phyloP scores from a whole-genome alignment of 2,329 filamentous ascomycete species.

The Calonectria pauciramosa region DNA sequence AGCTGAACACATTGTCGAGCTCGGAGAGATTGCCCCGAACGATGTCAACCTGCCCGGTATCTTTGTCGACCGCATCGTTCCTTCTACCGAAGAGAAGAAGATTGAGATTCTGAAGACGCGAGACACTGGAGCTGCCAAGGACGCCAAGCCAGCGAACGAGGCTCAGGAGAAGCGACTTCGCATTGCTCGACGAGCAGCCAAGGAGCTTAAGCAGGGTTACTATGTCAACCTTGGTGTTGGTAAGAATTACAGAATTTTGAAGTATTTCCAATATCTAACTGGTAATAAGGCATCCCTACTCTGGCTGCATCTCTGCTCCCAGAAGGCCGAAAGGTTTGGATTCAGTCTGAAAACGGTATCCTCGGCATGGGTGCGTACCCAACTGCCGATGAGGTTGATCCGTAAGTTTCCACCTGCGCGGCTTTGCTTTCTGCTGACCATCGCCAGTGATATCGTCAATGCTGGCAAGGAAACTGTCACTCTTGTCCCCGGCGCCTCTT shows the following conservation, averaged over 20 bases:
- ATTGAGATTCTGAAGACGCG: constrained; percentile 78
- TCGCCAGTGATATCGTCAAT: constrained; percentile 78
- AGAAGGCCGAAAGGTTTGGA: constrained; percentile 78
- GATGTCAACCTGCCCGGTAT: constrained; percentile 86
- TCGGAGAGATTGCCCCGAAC: constrained; percentile 80
- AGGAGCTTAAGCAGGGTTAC: constrained; percentile 84
- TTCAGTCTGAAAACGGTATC: constrained; percentile 90
- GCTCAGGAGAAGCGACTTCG: constrained; percentile 72
- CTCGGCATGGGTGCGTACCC: constrained; percentile 88
- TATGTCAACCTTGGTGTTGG: constrained; percentile 85
- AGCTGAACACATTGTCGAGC: constrained; percentile 84
- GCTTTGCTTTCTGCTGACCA: constrained; percentile 22
- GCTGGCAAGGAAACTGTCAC: constrained; percentile 92
- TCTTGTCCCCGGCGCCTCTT: constrained; percentile 80
- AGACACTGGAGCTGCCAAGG: constrained; percentile 56
- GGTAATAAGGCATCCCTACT: constrained; percentile 77
- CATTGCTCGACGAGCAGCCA: constrained; percentile 82
- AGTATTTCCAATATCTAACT: not conserved
- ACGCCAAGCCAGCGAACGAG: constrained; percentile 57
- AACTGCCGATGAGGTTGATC: constrained; percentile 77
- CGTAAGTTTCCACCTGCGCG: constrained; percentile 52
- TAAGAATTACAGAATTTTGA: constrained; percentile 26
- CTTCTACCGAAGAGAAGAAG: constrained; percentile 77
- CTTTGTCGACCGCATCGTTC: constrained; percentile 85
- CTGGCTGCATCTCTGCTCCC: constrained; percentile 84